Base-by-base conservation (phyloP, 306 rosid genomes). In the Cyclanthera cordifolia region DNA sequence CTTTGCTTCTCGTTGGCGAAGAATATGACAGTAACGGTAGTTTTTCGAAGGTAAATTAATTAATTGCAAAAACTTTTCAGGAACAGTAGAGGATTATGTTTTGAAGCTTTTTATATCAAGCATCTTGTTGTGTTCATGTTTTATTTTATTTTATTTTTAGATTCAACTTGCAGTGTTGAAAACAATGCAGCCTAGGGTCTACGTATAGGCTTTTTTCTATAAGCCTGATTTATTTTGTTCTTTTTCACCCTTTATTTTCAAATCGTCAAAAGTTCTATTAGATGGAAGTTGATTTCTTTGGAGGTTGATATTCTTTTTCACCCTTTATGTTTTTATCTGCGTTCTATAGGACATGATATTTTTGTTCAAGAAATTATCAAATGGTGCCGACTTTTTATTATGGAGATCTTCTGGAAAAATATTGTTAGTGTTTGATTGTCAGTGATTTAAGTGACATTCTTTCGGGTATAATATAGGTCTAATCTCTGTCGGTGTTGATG, bases 1-100 rank as follows among this genome's bases (percentile, higher is more conserved):
- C 89, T 85, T 82, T 83, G 89, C 91, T 85, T 82, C 84, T 82
- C 85, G 79, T 78, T 86, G 88, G 67, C 20, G 87, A 86, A 85
- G 89, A 86, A 75, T 79, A 72, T 93, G 89, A 83, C 85, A 67
- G 77, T 86, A 84, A 81, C 79, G 71, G 39, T 87, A 76, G 65
- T 82, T 71, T 77, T 51, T 75, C 27, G 57, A 85, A 87, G 96
- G 95, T 87, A 87, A 37, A 83, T 82, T 74, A 75, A 78, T 78
- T 82, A 84, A 84, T 80, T 78, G 82, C 79, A 82, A 86, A 85
- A 80, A 49, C 65, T 54, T 85, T 76, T 79, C 73, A 81, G 85
- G 85, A 49, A 79, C 66, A 37, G n/a, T n/a, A n/a, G n/a, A n/a
- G 81, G 74, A 77, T 67, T 82, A 53, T 46, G 77, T 41, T 76